Percentiles rank a stretch among this genome's conserved stretches.
Conservation (phyloP, 495 filamentous ascomycete species). For the Annulohypoxylon stygium region DNA sequence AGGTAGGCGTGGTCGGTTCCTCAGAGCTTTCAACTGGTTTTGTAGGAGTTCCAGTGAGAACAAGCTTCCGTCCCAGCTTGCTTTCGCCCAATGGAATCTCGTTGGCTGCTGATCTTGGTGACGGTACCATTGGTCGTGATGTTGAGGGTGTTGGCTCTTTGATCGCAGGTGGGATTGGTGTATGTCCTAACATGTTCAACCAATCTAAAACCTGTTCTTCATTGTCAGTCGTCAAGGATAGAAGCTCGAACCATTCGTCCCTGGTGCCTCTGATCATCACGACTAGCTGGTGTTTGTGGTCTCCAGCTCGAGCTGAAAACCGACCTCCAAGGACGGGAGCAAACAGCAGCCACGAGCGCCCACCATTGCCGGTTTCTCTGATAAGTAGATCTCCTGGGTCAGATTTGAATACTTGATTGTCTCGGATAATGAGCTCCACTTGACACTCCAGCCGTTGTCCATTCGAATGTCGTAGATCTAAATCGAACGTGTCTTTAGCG, state of each 20-base stretch:
- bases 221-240: constrained; percentile 77
- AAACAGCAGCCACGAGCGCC: constrained; percentile 87
- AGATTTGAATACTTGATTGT: constrained; percentile 68
- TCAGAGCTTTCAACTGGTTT: constrained; percentile 20
- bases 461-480: constrained; percentile 88
- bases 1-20: constrained; percentile 48
- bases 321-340: constrained; percentile 77
- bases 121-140: constrained; percentile 48
- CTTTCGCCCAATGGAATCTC: constrained; percentile 83
- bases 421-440: constrained; percentile 88
- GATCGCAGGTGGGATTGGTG: constrained; percentile 77
- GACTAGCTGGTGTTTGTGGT: constrained; percentile 75
- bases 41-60: constrained; percentile 42
- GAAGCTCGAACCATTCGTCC: constrained; percentile 84
- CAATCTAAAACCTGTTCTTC: constrained; percentile 85
- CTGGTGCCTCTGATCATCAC: constrained; percentile 83
- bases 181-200: constrained; percentile 82
- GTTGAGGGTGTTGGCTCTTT: constrained; percentile 38
- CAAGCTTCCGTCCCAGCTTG: constrained; percentile 49
- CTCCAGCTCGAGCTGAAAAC: constrained; percentile 85
- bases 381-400: constrained; percentile 86
- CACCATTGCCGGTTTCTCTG: constrained; percentile 81
- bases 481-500: constrained; percentile 88
- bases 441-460: constrained; percentile 90
- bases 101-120: constrained; percentile 67